Percentiles rank a stretch among this genome's conserved stretches.
phyloP scores from a whole-genome alignment of 352 stramenopile species.

The Plasmopara viticola region DNA sequence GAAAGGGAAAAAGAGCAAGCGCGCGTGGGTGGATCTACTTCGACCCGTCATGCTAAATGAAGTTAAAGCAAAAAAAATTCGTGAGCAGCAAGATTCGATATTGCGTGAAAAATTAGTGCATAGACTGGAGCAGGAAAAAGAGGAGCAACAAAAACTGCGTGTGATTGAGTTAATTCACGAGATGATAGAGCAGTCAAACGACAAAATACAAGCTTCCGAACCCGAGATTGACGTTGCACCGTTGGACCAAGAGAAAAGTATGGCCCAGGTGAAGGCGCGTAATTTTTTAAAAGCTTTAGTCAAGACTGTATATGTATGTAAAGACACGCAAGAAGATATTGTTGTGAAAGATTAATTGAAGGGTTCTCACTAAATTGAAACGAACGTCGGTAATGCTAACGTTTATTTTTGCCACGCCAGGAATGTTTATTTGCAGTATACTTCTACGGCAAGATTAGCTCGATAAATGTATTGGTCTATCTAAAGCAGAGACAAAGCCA shows the following conservation, averaged over 20 bases:
- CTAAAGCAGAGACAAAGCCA: conserved; percentile 26
- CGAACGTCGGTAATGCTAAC: conserved; percentile 12
- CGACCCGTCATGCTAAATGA: conserved; percentile 21
- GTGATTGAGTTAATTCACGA: conserved; percentile 21
- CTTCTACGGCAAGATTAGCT: neutral
- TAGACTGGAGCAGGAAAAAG: conserved; percentile 34
- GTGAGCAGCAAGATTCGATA: conserved; percentile 35
- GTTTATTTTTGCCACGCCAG: conserved; percentile 19
- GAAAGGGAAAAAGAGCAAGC: conserved; percentile 59
- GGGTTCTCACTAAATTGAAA: conserved; percentile 15
- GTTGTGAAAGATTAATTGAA: conserved; percentile 10
- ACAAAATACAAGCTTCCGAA: conserved; percentile 4
- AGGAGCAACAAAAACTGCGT: conserved; percentile 21
- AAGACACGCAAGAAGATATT: conserved; percentile 11
- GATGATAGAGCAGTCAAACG: conserved; percentile 6
- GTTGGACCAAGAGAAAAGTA: neutral
- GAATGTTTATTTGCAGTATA: conserved; percentile 2
- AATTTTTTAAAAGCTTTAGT: conserved; percentile 19
- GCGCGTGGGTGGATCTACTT: conserved; percentile 47
- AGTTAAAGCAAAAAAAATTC: conserved; percentile 24
- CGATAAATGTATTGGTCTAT: conserved; percentile 9
- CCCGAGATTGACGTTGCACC: conserved; percentile 19
- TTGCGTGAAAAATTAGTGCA: conserved; percentile 29
- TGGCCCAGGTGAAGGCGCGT: conserved; percentile 1
- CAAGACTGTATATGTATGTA: conserved; percentile 21